Evolutionary conservation across 2,329 filamentous ascomycete genomes (phyloP), one percentile per base, ranked within the genome.

Genomic region (Thelonectria olida): DNA sequence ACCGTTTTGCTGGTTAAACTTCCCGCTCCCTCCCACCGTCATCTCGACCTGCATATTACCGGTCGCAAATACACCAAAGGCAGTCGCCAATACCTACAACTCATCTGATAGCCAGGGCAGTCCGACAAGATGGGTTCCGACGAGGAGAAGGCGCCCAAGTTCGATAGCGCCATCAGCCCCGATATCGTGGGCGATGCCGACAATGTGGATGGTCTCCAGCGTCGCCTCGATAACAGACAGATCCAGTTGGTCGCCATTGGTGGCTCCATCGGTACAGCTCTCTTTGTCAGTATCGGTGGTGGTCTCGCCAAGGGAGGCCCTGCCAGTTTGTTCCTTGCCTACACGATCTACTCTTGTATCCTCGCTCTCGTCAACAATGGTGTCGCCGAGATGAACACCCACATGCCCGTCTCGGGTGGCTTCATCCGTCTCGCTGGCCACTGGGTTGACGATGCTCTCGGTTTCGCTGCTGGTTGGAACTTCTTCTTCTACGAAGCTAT

Each of bases 361-460:
- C 80, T 90, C 61, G 87, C 79, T 22, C 77, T 88, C 47, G 84
- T 90, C 71, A 90, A 89, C 80, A 90, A 89, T 71, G 83, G 82
- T 63, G 80, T 89, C 61, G 88, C 88, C 8, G 88, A 90, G 73
- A 90, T 90, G 88, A 83, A 80, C 27, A 81, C 82, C 36, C 84
- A 84, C 63, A 87, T 88, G 81, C 88, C 88, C 22, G 82, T 90
- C 47, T 83, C 81, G 41, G 87, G 88, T 64, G 85, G 85, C 2
- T 90, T 89, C 71, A 84, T 90, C 65, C 86, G 88, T 61, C 81
- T 90, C 69, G 87, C 87, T 5, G 87, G 87, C 25, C 80, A 87
- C 66, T 90, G 87, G 85, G 85, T 87, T 9, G 88, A 90, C 72
- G 87, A 90, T n/a, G 81, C 88, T 9, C 78, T 87, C 19, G 87